These are phyloP conservation scores for Saccharata proteae DNA, from an alignment of 2,329 filamentous ascomycete genomes.

Conservation along the genomic window DNA sequence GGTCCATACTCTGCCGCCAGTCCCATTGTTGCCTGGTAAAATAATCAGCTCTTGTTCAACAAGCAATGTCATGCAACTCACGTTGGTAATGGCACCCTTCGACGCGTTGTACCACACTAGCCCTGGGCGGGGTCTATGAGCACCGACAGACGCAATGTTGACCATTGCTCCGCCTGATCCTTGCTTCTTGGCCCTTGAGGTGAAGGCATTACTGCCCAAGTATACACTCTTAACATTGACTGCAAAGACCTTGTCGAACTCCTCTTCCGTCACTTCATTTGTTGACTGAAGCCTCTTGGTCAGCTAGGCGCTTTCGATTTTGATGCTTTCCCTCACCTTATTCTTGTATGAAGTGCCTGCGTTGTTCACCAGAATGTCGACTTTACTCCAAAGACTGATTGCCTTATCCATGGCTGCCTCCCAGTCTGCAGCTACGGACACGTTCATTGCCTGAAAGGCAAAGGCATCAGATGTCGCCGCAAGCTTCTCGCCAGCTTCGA, in stretches of 20 bases:
- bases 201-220: slow-evolving; percentile 44
- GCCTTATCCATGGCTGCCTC: slow-evolving; percentile 42
- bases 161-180: slow-evolving; percentile 49
- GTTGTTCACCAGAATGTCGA: slow-evolving; percentile 51
- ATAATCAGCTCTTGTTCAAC: not conserved
- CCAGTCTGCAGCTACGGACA: slow-evolving; percentile 42
- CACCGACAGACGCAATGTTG: slow-evolving; percentile 55
- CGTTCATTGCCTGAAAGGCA: slow-evolving; percentile 34
- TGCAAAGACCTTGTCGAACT: slow-evolving; percentile 54
- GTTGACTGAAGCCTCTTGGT: slow-evolving; percentile 32
- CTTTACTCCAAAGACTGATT: slow-evolving; percentile 39
- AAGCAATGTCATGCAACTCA: slow-evolving; percentile 15
- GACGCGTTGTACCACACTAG: slow-evolving; percentile 60
- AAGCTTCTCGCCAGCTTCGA: slow-evolving; percentile 37
- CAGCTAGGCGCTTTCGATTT: not conserved
- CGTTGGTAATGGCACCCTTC: slow-evolving; percentile 53
- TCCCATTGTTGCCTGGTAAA: slow-evolving; percentile 42
- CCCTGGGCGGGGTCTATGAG: slow-evolving; percentile 47
- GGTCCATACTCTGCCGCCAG: slow-evolving; percentile 64
- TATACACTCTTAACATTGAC: slow-evolving; percentile 60
- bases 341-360: slow-evolving; percentile 45
- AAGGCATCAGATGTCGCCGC: slow-evolving; percentile 32
- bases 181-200: slow-evolving; percentile 48
- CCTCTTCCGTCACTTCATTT: slow-evolving; percentile 49
- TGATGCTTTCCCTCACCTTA: slow-evolving; percentile 12